phyloP scores from a whole-genome alignment of 768 basidiomycete genomes.

The Termitomyces sp. region DNA sequence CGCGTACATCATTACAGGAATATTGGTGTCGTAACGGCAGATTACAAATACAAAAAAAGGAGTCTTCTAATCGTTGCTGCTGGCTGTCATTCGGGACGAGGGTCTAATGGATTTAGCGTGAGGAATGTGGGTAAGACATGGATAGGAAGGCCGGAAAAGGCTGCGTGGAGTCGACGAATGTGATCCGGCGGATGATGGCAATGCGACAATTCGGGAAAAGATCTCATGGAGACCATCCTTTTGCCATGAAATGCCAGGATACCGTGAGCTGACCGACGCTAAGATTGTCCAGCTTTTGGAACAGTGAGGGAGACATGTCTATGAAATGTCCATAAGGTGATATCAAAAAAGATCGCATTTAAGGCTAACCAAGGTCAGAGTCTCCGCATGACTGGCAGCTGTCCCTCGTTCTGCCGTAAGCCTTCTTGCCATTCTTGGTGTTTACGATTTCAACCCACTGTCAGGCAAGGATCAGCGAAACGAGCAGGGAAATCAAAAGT shows the following conservation, averaged over 20 bases:
- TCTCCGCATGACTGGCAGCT: slow-evolving; percentile 51
- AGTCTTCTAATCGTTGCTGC: slow-evolving; percentile 14
- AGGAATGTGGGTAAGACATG: background rate
- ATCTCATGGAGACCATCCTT: slow-evolving; percentile 35
- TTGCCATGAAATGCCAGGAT: slow-evolving; percentile 55
- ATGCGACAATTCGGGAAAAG: background rate
- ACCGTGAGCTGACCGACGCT: slow-evolving; percentile 46
- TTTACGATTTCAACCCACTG: slow-evolving; percentile 61
- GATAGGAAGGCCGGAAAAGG: background rate
- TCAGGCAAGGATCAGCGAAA: slow-evolving; percentile 9
- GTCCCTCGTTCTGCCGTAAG: slow-evolving; percentile 49
- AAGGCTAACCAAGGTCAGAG: slow-evolving; percentile 46
- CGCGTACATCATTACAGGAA: background rate
- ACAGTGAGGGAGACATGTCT: slow-evolving; percentile 68
- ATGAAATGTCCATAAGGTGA: background rate
- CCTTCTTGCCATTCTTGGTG: slow-evolving; percentile 43
- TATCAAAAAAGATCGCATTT: background rate
- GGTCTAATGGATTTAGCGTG: slow-evolving; percentile 5
- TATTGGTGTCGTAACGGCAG: slow-evolving; percentile 3
- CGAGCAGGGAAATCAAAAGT: background rate
- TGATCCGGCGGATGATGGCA: slow-evolving; percentile 6
- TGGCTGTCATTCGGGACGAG: slow-evolving; percentile 8
- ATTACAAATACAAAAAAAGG: slow-evolving; percentile 10
- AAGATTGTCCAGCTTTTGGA: slow-evolving; percentile 45
- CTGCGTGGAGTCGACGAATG: background rate